Evolutionary conservation across 2,329 filamentous ascomycete species (phyloP), one percentile per base, ranked within the genome.

Genomic region (Paracorniculantispora psalliotae): DNA sequence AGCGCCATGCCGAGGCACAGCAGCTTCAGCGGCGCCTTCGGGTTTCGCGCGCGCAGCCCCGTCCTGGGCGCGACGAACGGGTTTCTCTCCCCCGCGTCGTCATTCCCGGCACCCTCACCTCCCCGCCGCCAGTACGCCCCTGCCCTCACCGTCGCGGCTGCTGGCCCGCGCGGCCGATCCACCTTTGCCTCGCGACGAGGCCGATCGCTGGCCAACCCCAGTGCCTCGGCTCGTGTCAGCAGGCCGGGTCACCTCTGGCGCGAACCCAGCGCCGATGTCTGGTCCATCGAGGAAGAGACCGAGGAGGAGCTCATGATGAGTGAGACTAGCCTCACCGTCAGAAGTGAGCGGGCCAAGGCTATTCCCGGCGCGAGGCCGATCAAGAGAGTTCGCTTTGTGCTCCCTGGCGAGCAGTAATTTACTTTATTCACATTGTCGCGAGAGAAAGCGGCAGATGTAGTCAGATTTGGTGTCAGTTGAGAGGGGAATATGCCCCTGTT

Each of bases 271-370:
- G 81, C 81, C 0, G 81, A 84, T 56, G 82, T 85, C 3, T 85
- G 81, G 78, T 79, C 79, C 30, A 85, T 85, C 59, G 78, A 82
- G 69, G 82, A 85, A 67, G 81, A 84, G 71, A 78, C 79, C 1
- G 81, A 83, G 70, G 79, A 81, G 65, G 79, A 82, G 64, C 68
- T 78, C 25, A 69, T 75, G 69, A 69, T 75, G 70, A 77, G 75
- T 62, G 76, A 79, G 66, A 68, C 72, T 57, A 71, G 67, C 59
- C 61, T 67, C 21, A 64, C 61, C 26, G 66, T 62, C 70, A 10
- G 72, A 71, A 67, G 72, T 26, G 65, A 65, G 15, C 62, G 67
- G 9, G 64, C 62, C 35, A 60, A 62, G 25, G 62, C 67, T n/a
- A n/a, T n/a, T 52, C n/a, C 60, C 60, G 59, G 5, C 71, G 72